A percentile compares a stretch with the other conserved stretches of the same genome.
phyloP scores from a whole-genome alignment of 2,329 filamentous ascomycete genomes.

The Aspergillus tubingensis region DNA sequence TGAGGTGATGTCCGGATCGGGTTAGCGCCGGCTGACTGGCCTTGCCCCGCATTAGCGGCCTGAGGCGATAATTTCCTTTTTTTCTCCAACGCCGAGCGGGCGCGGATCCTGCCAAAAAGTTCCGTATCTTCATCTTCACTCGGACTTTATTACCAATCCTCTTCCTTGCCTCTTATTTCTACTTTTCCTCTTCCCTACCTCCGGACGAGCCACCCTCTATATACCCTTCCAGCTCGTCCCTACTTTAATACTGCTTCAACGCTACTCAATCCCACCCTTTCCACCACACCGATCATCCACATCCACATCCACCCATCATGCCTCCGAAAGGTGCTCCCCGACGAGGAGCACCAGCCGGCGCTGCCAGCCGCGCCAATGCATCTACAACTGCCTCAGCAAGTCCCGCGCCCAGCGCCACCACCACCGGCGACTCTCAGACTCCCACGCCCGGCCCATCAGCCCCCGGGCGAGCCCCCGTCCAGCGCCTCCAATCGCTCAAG shows the following conservation, averaged over 20 bases:
- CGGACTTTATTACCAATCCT: not conserved
- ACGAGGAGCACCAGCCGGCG: conserved; percentile 21
- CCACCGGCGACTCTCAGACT: conserved; percentile 6
- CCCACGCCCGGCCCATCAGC: conserved; percentile 2
- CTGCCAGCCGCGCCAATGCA: conserved; percentile 23
- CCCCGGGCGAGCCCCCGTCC: conserved; percentile 37
- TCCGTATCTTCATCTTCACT: not conserved
- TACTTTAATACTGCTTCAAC: not conserved
- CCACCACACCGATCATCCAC: not conserved
- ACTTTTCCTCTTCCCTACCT: not conserved
- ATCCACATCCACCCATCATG: conserved; percentile 23
- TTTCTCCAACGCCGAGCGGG: conserved; percentile 10
- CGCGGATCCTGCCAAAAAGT: conserved; percentile 7
- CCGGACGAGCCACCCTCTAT: not conserved
- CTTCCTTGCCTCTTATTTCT: not conserved
- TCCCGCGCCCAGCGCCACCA: conserved; percentile 13
- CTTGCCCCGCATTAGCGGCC: conserved; percentile 18
- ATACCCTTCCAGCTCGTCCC: not conserved
- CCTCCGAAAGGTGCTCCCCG: conserved; percentile 37
- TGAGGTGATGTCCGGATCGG: not conserved
- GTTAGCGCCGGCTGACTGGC: conserved; percentile 3
- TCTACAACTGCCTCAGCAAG: conserved; percentile 20
- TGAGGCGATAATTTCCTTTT: conserved; percentile 20
- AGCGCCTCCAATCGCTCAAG: conserved; percentile 47
- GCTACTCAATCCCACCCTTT: not conserved